Base-by-base conservation (phyloP, 2,329 filamentous ascomycete genomes). In the Juglanconis sp. region DNA sequence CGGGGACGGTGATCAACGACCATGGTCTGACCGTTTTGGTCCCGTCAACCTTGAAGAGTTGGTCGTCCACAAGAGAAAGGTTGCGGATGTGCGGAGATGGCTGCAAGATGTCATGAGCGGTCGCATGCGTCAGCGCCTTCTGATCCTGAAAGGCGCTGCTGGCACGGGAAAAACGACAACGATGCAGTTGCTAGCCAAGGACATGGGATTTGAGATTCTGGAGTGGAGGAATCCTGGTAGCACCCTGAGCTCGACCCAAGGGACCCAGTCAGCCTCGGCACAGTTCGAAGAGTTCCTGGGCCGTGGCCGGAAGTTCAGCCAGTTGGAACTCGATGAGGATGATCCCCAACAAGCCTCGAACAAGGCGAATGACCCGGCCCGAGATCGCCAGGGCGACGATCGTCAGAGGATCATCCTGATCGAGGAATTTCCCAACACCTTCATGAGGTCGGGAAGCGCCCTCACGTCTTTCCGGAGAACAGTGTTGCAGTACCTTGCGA, bases 111-210 rank as follows among this genome's bases (percentile, higher is more conserved):
- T 92, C 17, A 83, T 92, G 63, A 73, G 75, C 32, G 90, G 91
- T 15, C 78, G 79, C 42, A 75, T 84, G 72, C 79, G 84, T 62
- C 87, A 96, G 78, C 84, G 90, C 62, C 71, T 97, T 60, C 81
- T 97, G 60, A 81, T 99, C 34, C 79, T 99, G 48, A 96, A 96
- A 73, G 95, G 95, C 10, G 87, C 92, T 38, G 93, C 95, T 47
- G 95, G 95, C 24, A 90, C 91, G 38, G 95, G 92, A 35, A 99
- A 99, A 76, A 98, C 95, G 0, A 92, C 92, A 0, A 96, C 94
- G 0, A 70, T 98, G 56, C 84, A 84, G 10, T 77, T 96, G 30
- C 81, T 99, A 40, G 89, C 93, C 4, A 86, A 86, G 64, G 85
- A 89, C n/a, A 79, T 98, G 77, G 84, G 82, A 1, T 87, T 89